Percentiles rank a stretch among this genome's conserved stretches.
phyloP scores from a whole-genome alignment of 352 stramenopile species.

The Phytophthora lateralis region DNA sequence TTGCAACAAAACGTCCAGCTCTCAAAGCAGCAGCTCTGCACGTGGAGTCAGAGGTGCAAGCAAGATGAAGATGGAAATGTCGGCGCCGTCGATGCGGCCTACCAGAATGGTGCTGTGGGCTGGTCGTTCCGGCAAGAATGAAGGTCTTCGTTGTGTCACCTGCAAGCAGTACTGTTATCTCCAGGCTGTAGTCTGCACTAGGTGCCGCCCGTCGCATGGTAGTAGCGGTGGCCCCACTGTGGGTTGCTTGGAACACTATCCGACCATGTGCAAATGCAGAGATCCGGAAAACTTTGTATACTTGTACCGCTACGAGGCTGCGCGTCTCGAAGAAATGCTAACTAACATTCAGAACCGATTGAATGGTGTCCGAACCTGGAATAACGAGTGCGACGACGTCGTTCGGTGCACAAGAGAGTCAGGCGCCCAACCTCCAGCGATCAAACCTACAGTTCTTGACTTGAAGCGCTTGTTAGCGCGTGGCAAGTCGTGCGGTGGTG shows the following conservation, averaged over 20 bases:
- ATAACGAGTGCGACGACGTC: conserved; percentile 32
- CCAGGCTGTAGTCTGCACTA: conserved; percentile 80
- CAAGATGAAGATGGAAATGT: conserved; percentile 24
- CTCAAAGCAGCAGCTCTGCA: conserved; percentile 9
- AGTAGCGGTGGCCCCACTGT: conserved; percentile 39
- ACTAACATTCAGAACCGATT: conserved; percentile 41
- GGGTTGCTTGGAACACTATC: conserved; percentile 78
- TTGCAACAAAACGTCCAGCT: conserved; percentile 28
- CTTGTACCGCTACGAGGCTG: conserved; percentile 56
- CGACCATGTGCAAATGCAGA: conserved; percentile 81
- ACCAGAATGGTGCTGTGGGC: conserved; percentile 86
- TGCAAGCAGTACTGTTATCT: conserved; percentile 91
- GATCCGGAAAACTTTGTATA: conserved; percentile 61
- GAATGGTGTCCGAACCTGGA: conserved; percentile 48
- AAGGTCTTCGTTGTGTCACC: conserved; percentile 70
- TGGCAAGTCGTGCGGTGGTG: conserved; percentile 42
- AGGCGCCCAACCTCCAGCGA: neutral
- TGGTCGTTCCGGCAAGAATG: conserved; percentile 73
- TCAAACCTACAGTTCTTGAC: conserved; percentile 22
- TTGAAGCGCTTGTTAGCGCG: conserved; percentile 41
- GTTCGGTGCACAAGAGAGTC: conserved; percentile 16
- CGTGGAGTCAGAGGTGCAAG: conserved; percentile 33
- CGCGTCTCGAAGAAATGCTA: conserved; percentile 47
- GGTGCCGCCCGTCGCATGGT: conserved; percentile 58
- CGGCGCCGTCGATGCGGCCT: conserved; percentile 37